These are phyloP conservation scores for Alloteropsis semialata DNA, from an alignment of 176 grass and related monocot species.

Conservation along the genomic window DNA sequence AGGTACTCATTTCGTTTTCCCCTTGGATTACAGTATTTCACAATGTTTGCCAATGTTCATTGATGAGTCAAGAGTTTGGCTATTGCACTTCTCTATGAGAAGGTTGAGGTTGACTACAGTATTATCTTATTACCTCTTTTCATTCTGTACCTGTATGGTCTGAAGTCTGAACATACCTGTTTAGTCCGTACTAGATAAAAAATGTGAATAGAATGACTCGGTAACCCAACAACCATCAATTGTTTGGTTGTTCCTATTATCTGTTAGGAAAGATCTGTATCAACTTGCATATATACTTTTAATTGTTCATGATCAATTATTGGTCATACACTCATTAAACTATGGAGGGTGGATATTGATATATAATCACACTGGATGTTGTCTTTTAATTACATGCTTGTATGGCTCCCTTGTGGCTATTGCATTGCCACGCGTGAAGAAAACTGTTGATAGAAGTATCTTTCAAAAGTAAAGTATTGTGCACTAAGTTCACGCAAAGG, in stretches of 20 bases:
- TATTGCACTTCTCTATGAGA: not conserved
- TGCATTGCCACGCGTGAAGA: not conserved
- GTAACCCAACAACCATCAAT: not conserved
- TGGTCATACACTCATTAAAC: constrained; percentile 8
- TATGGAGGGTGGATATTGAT: constrained; percentile 33
- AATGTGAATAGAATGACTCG: not conserved
- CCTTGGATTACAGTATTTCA: not conserved
- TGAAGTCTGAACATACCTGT: not conserved
- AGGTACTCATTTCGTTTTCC: not conserved
- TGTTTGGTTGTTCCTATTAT: not conserved
- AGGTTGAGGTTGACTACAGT: not conserved
- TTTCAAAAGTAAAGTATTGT: constrained; percentile 10
- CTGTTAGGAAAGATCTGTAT: not conserved
- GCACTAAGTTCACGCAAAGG: not conserved
- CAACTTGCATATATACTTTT: constrained; percentile 1
- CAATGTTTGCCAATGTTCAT: not conserved
- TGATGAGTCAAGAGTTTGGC: not conserved
- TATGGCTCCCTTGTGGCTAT: not conserved
- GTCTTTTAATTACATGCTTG: not conserved
- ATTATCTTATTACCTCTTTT: not conserved
- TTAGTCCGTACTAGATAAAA: not conserved
- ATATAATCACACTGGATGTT: not conserved
- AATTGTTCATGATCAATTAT: constrained; percentile 25
- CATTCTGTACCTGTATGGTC: not conserved
- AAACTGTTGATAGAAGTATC: constrained; percentile 7